Percentiles rank a stretch among this genome's conserved stretches.
Conservation (phyloP, 371 early-diverging fungal genomes). For the Rhizopus arrhizus region DNA sequence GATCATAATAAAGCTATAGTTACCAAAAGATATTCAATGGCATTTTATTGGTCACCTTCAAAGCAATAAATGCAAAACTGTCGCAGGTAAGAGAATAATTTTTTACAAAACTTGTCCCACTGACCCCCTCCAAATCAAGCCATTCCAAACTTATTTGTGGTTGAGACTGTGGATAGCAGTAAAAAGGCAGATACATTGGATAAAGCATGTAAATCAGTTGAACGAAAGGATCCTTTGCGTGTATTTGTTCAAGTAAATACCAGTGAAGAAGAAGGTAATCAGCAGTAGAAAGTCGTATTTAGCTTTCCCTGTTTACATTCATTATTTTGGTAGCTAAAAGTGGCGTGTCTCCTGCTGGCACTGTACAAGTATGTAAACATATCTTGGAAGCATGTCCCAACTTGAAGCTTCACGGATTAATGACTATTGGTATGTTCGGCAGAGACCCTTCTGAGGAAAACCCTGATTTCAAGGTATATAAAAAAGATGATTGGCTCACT, state of each 20-base stretch:
- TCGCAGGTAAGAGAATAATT: conserved; percentile 56
- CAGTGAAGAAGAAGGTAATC: conserved; percentile 81
- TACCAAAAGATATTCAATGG: conserved; percentile 85
- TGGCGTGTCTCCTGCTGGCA: conserved; percentile 65
- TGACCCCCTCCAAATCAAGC: conserved; percentile 32
- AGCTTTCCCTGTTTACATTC: not conserved
- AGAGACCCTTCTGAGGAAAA: conserved; percentile 63
- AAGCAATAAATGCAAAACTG: conserved; percentile 91
- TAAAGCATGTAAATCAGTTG: conserved; percentile 63
- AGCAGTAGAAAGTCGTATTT: not conserved
- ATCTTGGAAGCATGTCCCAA: conserved; percentile 70
- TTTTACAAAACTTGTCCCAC: not conserved
- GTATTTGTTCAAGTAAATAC: conserved; percentile 96
- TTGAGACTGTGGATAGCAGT: conserved; percentile 86
- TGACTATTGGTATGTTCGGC: conserved; percentile 90
- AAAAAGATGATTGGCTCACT: not conserved
- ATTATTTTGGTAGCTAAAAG: conserved; percentile 68
- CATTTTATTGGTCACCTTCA: conserved; percentile 96
- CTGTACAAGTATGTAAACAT: conserved; percentile 56
- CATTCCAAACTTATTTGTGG: conserved; percentile 86
- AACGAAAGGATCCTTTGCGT: conserved; percentile 58
- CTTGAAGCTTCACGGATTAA: conserved; percentile 80
- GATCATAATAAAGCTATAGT: conserved; percentile 27
- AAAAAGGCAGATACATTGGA: conserved; percentile 84
- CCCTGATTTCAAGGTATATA: conserved; percentile 80